Evolutionary conservation across 495 filamentous ascomycete species (phyloP).

Genomic region (Durotheca rogersii): DNA sequence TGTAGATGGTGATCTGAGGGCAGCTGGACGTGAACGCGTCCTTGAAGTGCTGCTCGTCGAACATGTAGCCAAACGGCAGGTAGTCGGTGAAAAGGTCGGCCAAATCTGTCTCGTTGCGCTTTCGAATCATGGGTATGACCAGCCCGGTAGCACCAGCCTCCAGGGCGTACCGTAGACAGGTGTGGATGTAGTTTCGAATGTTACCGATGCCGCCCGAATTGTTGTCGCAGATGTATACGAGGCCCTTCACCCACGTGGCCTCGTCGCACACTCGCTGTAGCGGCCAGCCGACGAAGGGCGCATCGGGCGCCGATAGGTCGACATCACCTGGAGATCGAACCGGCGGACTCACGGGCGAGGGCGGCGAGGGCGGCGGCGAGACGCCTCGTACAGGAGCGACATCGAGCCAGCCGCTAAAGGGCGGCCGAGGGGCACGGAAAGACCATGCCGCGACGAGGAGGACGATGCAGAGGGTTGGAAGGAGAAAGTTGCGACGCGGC

Average conservation of each 20-base stretch:
- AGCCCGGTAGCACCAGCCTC: conserved; percentile 52
- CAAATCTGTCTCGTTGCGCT: conserved; percentile 41
- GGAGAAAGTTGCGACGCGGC: conserved; percentile 34
- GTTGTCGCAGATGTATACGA: conserved; percentile 54
- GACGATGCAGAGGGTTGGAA: conserved; percentile 34
- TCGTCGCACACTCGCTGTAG: conserved; percentile 48
- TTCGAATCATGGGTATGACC: conserved; percentile 45
- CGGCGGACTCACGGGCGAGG: conserved; percentile 10
- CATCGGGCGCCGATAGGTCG: conserved; percentile 37
- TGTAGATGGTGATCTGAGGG: conserved; percentile 48
- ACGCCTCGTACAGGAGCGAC: conserved; percentile 12
- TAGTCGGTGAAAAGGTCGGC: conserved; percentile 40
- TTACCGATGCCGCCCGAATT: conserved; percentile 56
- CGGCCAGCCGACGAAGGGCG: conserved; percentile 53
- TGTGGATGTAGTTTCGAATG: conserved; percentile 55
- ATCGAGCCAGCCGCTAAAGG: conserved; percentile 30
- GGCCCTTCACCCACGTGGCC: conserved; percentile 40
- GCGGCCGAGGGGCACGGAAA: conserved; percentile 19
- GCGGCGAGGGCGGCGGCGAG: conserved; percentile 11
- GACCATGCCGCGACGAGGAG: conserved; percentile 34
- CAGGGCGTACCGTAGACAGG: conserved; percentile 52
- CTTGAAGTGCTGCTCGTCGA: conserved; percentile 50
- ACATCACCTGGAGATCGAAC: conserved; percentile 14
- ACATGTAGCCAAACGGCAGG: conserved; percentile 48
- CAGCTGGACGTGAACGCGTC: conserved; percentile 40